phyloP scores from a whole-genome alignment of 768 basidiomycete genomes.

The Leccinum subtestaceum region DNA sequence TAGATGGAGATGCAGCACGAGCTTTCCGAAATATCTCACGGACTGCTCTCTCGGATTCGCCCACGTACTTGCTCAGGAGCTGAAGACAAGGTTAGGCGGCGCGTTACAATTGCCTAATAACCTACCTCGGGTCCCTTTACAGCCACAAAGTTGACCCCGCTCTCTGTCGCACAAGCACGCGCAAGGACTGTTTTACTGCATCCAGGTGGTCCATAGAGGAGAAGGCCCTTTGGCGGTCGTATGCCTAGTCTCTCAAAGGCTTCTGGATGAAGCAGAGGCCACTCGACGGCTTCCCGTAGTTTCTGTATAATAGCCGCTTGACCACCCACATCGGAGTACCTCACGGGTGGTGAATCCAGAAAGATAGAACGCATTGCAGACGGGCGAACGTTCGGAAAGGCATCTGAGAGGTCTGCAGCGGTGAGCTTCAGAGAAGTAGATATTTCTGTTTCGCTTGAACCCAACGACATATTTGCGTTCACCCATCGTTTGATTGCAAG shows the following conservation, averaged over 20 bases:
- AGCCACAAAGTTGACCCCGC: constrained; percentile 93
- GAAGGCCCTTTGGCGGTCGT: constrained; percentile 81
- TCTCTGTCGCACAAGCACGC: constrained; percentile 88
- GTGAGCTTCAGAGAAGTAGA: constrained; percentile 42
- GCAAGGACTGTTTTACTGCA: constrained; percentile 95
- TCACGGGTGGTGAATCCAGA: constrained; percentile 78
- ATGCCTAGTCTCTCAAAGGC: constrained; percentile 87
- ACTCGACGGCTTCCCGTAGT: constrained; percentile 88
- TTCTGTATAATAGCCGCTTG: constrained; percentile 79
- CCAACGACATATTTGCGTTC: constrained; percentile 19
- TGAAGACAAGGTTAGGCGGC: constrained; percentile 32
- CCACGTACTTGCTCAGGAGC: constrained; percentile 95
- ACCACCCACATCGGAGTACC: constrained; percentile 88
- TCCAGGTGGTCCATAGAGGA: constrained; percentile 96
- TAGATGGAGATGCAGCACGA: constrained; percentile 88
- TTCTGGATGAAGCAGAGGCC: constrained; percentile 87
- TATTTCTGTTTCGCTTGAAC: constrained; percentile 5
- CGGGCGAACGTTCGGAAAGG: constrained; percentile 79
- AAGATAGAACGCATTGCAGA: constrained; percentile 95
- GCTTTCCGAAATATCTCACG: constrained; percentile 96
- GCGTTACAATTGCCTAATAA: neutral
- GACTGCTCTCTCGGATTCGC: constrained; percentile 93
- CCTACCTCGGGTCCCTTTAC: constrained; percentile 96
- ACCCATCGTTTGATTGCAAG: constrained; percentile 85
- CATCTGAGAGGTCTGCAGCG: constrained; percentile 59